Conservation (phyloP, 495 filamentous ascomycete species). For the Lophium mytilinum region DNA sequence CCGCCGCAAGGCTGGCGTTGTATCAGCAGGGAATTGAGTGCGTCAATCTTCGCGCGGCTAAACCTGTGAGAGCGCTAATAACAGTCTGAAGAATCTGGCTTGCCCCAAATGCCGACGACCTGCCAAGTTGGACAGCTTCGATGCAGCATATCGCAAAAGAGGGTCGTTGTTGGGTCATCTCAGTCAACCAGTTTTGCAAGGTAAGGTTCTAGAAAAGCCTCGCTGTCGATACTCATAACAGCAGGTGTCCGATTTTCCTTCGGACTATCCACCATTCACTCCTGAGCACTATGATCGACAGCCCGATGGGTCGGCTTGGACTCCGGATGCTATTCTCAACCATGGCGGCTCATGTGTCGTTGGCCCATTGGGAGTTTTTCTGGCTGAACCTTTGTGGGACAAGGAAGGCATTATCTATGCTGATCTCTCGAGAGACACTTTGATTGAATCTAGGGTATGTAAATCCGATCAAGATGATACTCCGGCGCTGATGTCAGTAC, state of each 20-base stretch:
- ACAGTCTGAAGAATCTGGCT: slow-evolving; percentile 32
- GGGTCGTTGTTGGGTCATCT: slow-evolving; percentile 38
- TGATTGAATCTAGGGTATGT: slow-evolving; percentile 36
- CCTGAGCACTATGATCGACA: slow-evolving; percentile 32
- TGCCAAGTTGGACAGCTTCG: slow-evolving; percentile 35
- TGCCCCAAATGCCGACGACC: slow-evolving; percentile 37
- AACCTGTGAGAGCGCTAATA: slow-evolving; percentile 1
- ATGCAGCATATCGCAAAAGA: slow-evolving; percentile 43
- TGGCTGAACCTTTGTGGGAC: slow-evolving; percentile 37
- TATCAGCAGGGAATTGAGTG: slow-evolving; percentile 40
- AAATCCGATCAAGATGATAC: not conserved
- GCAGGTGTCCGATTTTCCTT: slow-evolving; percentile 37
- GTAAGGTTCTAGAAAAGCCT: not conserved
- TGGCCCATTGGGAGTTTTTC: slow-evolving; percentile 33
- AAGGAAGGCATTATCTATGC: slow-evolving; percentile 37
- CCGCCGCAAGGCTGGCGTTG: slow-evolving; percentile 35
- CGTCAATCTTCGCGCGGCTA: not conserved
- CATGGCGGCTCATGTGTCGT: slow-evolving; percentile 37
- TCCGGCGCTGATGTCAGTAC: not conserved
- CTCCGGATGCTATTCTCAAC: slow-evolving; percentile 33
- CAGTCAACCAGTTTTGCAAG: slow-evolving; percentile 35
- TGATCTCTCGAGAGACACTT: slow-evolving; percentile 29
- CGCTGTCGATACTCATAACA: not conserved
- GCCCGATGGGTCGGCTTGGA: slow-evolving; percentile 35
- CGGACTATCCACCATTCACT: slow-evolving; percentile 39